Conservation (phyloP, 495 filamentous ascomycete genomes). For the Hypoxylon fragiforme region DNA sequence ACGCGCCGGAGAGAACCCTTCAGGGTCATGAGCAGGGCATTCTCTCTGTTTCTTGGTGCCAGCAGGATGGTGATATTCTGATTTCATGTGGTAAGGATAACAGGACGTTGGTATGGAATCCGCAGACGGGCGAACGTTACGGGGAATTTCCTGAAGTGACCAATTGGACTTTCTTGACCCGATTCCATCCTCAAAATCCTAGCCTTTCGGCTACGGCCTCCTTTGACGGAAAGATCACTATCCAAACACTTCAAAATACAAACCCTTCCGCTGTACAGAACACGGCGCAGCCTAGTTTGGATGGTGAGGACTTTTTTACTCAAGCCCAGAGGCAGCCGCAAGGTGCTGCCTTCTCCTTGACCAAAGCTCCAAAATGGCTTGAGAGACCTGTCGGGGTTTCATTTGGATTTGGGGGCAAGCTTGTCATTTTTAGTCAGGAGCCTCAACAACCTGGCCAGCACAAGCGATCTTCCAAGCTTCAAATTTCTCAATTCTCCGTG, state of each 20-base stretch:
- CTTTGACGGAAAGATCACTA: constrained; percentile 91
- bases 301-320: constrained; percentile 96
- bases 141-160: constrained; percentile 97
- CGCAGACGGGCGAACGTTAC: constrained; percentile 79
- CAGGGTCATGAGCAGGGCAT: constrained; percentile 91
- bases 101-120: constrained; percentile 93
- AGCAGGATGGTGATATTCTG: constrained; percentile 85
- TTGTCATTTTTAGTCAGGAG: constrained; percentile 71
- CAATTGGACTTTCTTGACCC: constrained; percentile 97
- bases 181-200: constrained; percentile 92
- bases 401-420: constrained; percentile 95
- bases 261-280: constrained; percentile 66
- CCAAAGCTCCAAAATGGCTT: constrained; percentile 87
- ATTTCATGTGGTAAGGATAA: constrained; percentile 98
- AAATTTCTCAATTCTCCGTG: constrained; percentile 83
- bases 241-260: constrained; percentile 93
- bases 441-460: constrained; percentile 61
- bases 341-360: constrained; percentile 81
- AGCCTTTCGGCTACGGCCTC: constrained; percentile 90
- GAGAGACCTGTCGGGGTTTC: constrained; percentile 83
- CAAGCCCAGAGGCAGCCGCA: constrained; percentile 90
- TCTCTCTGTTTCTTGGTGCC: constrained; percentile 93
- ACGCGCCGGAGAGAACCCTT: constrained; percentile 86
- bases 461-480: constrained; percentile 72
- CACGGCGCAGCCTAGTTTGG: constrained; percentile 58